Evolutionary conservation across 2,329 filamentous ascomycete species (phyloP), one percentile per base, ranked within the genome.

Genomic region (Daldinia sp.): DNA sequence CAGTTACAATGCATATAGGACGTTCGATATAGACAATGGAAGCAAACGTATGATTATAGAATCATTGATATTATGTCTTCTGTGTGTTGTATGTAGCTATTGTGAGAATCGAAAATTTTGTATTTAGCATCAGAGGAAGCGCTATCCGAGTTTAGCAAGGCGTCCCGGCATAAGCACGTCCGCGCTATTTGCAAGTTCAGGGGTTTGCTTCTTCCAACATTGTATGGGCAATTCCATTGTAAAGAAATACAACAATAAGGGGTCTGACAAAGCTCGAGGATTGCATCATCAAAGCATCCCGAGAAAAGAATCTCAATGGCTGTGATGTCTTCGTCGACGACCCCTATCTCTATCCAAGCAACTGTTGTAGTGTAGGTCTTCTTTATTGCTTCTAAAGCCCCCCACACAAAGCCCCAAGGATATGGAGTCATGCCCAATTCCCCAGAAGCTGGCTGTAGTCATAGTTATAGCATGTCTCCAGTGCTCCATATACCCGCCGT

Each of bases 81-180:
- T 45, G 39, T 10, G 25, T 21, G 32, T 48, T 49, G 45, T 55
- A 60, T 10, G 37, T 50, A 58, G 41, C n/a, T 15, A n/a, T 41
- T 43, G 29, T 21, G 30, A 59, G 30, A 34, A 32, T 27, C 32
- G n/a, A n/a, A 48, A 49, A 29, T 32, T 53, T 13, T 56, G 43
- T 49, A 61, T 47, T 25, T 43, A 50, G 48, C 17, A 57, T 41
- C 34, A 56, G 37, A 56, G 41, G 47, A 53, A 64, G 58, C 61
- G 55, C 64, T 64, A 61, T 67, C 54, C 58, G 50, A 50, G 29
- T 61, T 61, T 32, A 64, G 64, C 30, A 67, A 59, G 61, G 61
- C 45, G 54, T 61, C 61, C 34, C 58, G 50, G 41, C 8, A 61
- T 56, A 49, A 59, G 64, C 64, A 61, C 61, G 61, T 64, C 41